phyloP scores from a whole-genome alignment of 1,284 basidiomycete species.

The Phaffia rhodozyma region DNA sequence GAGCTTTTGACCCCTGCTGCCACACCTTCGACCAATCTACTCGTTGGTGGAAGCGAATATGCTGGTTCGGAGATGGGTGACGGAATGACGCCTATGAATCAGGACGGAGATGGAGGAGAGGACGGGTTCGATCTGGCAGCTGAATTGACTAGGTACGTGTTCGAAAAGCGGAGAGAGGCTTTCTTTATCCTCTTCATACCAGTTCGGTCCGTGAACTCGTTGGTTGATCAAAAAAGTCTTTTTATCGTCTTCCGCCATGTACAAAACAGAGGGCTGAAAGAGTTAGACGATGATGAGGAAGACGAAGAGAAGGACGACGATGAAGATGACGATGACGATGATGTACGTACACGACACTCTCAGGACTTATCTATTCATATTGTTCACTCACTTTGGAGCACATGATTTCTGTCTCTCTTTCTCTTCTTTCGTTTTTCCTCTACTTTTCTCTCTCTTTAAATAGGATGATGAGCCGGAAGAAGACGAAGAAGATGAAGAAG shows the following conservation, averaged over 20 bases:
- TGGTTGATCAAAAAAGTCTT: too few species aligned
- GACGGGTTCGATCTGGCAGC: not conserved
- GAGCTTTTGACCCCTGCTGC: slow-evolving; percentile 46
- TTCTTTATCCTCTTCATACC: too few species aligned
- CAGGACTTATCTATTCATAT: not conserved
- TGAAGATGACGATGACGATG: slow-evolving; percentile 34
- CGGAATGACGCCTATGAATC: not conserved
- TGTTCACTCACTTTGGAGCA: not conserved
- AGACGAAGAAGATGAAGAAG: slow-evolving; percentile 20
- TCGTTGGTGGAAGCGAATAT: slow-evolving; percentile 19
- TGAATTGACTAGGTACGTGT: not conserved
- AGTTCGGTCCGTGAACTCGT: too few species aligned
- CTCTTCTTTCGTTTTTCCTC: not conserved
- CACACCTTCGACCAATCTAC: slow-evolving; percentile 12
- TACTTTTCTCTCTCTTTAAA: not conserved
- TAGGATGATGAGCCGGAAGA: slow-evolving; percentile 20
- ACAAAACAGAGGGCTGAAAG: not conserved
- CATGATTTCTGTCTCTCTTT: not conserved
- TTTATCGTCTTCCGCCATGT: not conserved
- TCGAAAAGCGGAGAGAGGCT: not conserved
- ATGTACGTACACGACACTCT: slow-evolving; percentile 20
- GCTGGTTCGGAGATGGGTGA: slow-evolving; percentile 13
- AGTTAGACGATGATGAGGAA: not conserved
- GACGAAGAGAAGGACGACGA: not conserved
- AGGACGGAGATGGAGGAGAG: not conserved